Percentiles rank a stretch among this genome's conserved stretches.
Evolutionary conservation across 1,284 basidiomycete genomes (phyloP).

Genomic region (Malassezia japonica): DNA sequence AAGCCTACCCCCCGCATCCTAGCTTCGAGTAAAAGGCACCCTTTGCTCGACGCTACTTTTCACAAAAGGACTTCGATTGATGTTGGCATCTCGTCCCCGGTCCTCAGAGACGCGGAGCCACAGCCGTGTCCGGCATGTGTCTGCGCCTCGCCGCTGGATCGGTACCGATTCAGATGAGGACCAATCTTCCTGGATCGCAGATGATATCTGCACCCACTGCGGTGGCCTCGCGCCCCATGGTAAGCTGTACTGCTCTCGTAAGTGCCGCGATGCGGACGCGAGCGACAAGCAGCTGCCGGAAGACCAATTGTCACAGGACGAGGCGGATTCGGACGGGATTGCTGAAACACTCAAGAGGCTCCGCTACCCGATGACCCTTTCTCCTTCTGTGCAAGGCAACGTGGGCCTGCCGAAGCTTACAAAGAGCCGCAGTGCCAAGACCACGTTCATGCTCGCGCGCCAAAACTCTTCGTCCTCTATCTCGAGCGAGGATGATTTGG

Average conservation of each 20-base stretch:
- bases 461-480: not conserved
- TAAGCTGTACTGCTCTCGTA: constrained; percentile 15
- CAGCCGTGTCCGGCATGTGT: not conserved
- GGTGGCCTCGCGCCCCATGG: constrained; percentile 14
- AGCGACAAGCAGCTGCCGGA: not conserved
- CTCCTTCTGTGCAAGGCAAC: not conserved
- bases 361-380: constrained; percentile 14
- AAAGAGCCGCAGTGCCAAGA: not conserved
- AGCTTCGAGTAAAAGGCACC: too few relatives aligned
- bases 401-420: not conserved
- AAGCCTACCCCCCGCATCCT: too few relatives aligned
- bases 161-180: constrained; percentile 2
- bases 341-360: not conserved
- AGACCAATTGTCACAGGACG: not conserved
- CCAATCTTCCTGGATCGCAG: constrained; percentile 17
- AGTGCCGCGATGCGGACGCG: constrained; percentile 13
- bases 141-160: not conserved
- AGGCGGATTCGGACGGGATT: not conserved
- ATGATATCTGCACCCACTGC: constrained; percentile 16
- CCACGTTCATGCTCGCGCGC: not conserved
- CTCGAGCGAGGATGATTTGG: not conserved
- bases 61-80: too few relatives aligned
- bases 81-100: not conserved
- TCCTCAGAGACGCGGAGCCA: not conserved
- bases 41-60: too few relatives aligned